phyloP scores from a whole-genome alignment of 495 filamentous ascomycete species.

The Penicillium daleae region DNA sequence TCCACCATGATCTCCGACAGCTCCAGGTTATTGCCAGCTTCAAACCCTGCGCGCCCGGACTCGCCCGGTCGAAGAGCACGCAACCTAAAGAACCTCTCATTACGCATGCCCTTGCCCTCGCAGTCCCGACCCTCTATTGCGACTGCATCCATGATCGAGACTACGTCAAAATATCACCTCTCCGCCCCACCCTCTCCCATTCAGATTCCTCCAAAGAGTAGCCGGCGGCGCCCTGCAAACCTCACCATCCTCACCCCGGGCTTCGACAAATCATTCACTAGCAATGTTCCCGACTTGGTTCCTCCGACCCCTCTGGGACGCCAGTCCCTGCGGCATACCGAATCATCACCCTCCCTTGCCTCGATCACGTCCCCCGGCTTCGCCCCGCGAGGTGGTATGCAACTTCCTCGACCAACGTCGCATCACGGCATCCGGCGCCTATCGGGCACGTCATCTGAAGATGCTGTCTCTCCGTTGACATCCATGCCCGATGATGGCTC shows the following conservation, averaged over 20 bases:
- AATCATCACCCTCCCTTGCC: constrained; percentile 68
- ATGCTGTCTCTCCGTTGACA: constrained; percentile 33
- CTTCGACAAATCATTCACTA: constrained; percentile 46
- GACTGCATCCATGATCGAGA: constrained; percentile 51
- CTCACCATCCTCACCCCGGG: constrained; percentile 70
- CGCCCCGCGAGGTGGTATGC: constrained; percentile 66
- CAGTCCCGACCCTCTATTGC: constrained; percentile 53
- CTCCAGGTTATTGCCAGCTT: constrained; percentile 36
- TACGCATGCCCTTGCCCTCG: constrained; percentile 70
- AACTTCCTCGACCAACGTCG: constrained; percentile 56
- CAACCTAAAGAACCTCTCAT: constrained; percentile 91
- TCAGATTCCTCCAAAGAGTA: constrained; percentile 74
- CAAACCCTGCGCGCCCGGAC: constrained; percentile 47
- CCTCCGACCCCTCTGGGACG: constrained; percentile 57
- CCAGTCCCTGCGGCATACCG: constrained; percentile 63
- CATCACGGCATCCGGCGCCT: constrained; percentile 36
- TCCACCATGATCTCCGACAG: constrained; percentile 25
- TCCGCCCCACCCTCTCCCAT: constrained; percentile 84
- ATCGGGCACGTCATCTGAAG: constrained; percentile 30
- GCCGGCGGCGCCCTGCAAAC: constrained; percentile 76
- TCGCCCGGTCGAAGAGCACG: constrained; percentile 75
- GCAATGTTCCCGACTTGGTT: constrained; percentile 41
- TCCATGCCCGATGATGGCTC: constrained; percentile 31
- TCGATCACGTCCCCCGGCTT: constrained; percentile 61
- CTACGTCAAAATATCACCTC: constrained; percentile 51